These are phyloP conservation scores for Psilocybe cubensis DNA, from an alignment of 768 basidiomycete species.

Conservation along the genomic window DNA sequence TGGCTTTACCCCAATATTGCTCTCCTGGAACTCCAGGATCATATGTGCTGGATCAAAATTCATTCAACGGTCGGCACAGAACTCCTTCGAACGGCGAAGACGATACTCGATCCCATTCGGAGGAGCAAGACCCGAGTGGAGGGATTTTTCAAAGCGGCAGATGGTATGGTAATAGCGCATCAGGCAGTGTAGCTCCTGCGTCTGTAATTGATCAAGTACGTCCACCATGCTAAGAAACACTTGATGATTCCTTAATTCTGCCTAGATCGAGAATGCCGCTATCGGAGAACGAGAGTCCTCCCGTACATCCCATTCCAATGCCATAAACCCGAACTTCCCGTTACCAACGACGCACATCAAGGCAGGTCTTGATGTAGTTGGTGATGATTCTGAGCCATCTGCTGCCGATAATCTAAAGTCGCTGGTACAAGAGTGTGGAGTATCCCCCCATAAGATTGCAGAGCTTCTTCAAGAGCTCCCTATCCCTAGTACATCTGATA, in stretches of 20 bases:
- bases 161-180: conserved; percentile 86
- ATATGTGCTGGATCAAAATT: conserved; percentile 28
- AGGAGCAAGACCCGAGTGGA: conserved; percentile 76
- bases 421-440: conserved; percentile 91
- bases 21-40: conserved; percentile 42
- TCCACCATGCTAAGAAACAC: background rate
- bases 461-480: conserved; percentile 91
- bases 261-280: conserved; percentile 57
- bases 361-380: conserved; percentile 32
- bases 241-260: conserved; percentile 2
- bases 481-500: conserved; percentile 72
- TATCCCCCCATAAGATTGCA: conserved; percentile 86
- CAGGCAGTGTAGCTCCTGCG: conserved; percentile 80
- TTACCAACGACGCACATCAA: conserved; percentile 10
- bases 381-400: conserved; percentile 49
- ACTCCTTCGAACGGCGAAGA: conserved; percentile 64
- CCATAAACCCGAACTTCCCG: conserved; percentile 12
- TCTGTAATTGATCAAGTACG: conserved; percentile 79
- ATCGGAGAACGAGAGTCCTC: conserved; percentile 27
- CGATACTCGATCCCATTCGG: conserved; percentile 70
- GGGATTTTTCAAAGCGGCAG: conserved; percentile 83
- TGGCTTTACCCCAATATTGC: conserved; percentile 77
- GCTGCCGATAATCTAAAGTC: conserved; percentile 85
- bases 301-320: conserved; percentile 3
- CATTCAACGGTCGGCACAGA: conserved; percentile 38